Percentiles rank a stretch among this genome's conserved stretches.
Evolutionary conservation across 1,284 basidiomycete genomes (phyloP).

Genomic region (Anthracocystis setariae): DNA sequence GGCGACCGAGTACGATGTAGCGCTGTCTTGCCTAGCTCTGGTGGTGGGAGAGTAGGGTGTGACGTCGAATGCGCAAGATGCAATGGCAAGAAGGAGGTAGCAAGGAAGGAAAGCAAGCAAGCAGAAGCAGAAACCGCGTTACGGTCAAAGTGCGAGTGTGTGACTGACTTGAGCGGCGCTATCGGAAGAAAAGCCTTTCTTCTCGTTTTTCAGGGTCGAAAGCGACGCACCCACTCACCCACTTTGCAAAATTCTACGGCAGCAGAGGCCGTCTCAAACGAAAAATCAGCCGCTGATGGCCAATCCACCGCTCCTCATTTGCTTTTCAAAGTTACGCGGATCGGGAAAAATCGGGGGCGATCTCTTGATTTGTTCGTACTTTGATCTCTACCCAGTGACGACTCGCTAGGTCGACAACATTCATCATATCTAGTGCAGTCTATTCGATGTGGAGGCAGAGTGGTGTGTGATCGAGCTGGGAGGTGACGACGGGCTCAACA

Average conservation of each 20-base stretch:
- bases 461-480: too few species aligned
- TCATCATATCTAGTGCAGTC: neutral
- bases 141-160: slow-evolving; percentile 1
- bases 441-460: too few species aligned
- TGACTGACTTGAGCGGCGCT: slow-evolving; percentile 2
- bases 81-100: neutral
- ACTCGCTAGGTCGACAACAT: too few species aligned
- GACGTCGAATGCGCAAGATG: slow-evolving; percentile 1
- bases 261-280: slow-evolving; percentile 10
- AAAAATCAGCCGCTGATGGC: neutral
- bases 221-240: neutral
- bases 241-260: slow-evolving; percentile 1
- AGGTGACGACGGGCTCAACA: neutral
- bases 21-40: slow-evolving; percentile 4
- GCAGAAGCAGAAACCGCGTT: neutral
- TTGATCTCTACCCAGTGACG: too few species aligned
- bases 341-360: neutral
- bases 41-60: neutral
- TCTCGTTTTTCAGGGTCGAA: slow-evolving; percentile 1
- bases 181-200: slow-evolving; percentile 12
- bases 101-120: neutral
- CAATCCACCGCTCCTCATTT: slow-evolving; percentile 32
- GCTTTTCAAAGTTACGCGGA: neutral
- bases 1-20: neutral
- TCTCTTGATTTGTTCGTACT: too few species aligned